Conservation (phyloP, 495 filamentous ascomycete species). For the Penicillium antarcticum region DNA sequence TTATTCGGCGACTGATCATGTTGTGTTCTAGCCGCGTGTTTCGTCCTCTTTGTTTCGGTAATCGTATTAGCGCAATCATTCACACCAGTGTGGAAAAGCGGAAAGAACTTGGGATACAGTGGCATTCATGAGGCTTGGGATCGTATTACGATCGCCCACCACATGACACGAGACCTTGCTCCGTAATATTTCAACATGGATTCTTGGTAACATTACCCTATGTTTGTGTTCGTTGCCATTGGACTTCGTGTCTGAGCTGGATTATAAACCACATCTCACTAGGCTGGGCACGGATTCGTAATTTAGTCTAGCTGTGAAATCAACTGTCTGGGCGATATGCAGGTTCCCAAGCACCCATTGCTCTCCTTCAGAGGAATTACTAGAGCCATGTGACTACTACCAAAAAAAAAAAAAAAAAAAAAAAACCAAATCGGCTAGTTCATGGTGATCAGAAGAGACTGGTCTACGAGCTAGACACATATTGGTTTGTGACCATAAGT, state of each 20-base stretch:
- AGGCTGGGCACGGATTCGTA: conserved; percentile 1
- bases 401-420: neutral
- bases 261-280: neutral
- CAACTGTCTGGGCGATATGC: too few relatives aligned
- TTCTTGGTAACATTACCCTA: too few relatives aligned
- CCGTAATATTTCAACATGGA: too few relatives aligned
- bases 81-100: neutral
- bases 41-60: neutral
- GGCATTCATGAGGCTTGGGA: neutral
- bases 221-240: too few relatives aligned
- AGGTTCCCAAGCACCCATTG: too few relatives aligned
- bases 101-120: neutral
- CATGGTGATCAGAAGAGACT: neutral
- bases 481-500: neutral
- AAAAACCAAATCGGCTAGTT: neutral
- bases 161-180: too few relatives aligned
- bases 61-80: neutral
- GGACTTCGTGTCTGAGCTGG: neutral
- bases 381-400: too few relatives aligned
- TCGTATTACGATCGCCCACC: too few relatives aligned
- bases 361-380: too few relatives aligned
- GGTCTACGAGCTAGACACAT: neutral
- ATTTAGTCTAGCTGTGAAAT: neutral
- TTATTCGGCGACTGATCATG: neutral
- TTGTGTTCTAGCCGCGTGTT: neutral